Conservation (phyloP, 1,284 basidiomycete genomes). For the Malassezia dermatis region DNA sequence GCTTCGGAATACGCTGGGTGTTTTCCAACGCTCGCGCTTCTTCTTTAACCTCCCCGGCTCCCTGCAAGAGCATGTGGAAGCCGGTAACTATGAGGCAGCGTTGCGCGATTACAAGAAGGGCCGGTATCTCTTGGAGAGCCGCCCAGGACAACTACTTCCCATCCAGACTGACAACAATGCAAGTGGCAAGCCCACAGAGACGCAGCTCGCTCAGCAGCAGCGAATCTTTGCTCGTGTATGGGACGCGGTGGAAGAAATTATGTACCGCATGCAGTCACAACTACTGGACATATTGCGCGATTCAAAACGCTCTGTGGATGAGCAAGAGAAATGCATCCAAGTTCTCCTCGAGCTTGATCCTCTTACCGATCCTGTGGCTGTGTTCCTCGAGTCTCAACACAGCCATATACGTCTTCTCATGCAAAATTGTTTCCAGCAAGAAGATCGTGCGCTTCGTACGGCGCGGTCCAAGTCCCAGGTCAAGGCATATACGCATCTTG, state of each 20-base stretch:
- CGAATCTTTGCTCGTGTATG: conserved; percentile 93
- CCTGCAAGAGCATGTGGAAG: conserved; percentile 73
- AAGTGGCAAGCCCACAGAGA: conserved; percentile 8
- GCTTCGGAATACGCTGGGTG: conserved; percentile 78
- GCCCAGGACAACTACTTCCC: conserved; percentile 67
- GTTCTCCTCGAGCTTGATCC: conserved; percentile 43
- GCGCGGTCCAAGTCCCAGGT: background rate
- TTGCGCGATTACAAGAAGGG: conserved; percentile 96
- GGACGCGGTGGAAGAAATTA: conserved; percentile 85
- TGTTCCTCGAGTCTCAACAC: conserved; percentile 87
- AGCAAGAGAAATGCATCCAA: conserved; percentile 96
- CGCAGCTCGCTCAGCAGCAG: conserved; percentile 55
- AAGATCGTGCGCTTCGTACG: background rate
- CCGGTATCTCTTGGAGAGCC: conserved; percentile 73
- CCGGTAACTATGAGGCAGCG: conserved; percentile 73
- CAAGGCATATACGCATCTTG: conserved; percentile 45
- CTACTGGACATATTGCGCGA: conserved; percentile 72
- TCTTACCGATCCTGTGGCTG: conserved; percentile 63
- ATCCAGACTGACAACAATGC: conserved; percentile 48
- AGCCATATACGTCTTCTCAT: conserved; percentile 70
- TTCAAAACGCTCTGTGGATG: conserved; percentile 67
- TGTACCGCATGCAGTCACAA: conserved; percentile 75
- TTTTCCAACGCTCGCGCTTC: conserved; percentile 94
- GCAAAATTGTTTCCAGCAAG: conserved; percentile 54
- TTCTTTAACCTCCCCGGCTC: conserved; percentile 93